Conservation (phyloP, 2,329 filamentous ascomycete species). For the Colletotrichum theobromicola region DNA sequence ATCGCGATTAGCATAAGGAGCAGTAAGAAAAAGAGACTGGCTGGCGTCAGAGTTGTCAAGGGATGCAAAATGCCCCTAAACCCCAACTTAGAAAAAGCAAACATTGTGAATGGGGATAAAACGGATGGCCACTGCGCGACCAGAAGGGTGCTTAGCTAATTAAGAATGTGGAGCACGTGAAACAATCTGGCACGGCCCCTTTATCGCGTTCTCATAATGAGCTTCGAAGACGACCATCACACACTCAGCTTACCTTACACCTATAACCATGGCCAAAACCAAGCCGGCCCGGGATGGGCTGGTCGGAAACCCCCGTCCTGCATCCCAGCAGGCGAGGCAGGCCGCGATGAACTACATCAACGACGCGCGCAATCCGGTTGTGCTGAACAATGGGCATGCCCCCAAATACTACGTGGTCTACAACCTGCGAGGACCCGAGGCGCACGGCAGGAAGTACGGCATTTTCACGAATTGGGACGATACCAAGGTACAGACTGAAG, state of each 20-base stretch:
- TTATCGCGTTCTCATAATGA: neutral
- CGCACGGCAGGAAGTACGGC: neutral
- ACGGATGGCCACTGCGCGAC: rapidly evolving
- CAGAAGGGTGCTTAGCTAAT: neutral
- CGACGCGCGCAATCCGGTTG: neutral
- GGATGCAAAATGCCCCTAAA: neutral
- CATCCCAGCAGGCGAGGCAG: neutral
- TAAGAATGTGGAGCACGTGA: rapidly evolving
- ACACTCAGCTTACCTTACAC: no score
- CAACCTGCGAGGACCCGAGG: neutral
- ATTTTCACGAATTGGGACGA: neutral
- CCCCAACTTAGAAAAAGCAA: neutral
- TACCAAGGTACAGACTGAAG: neutral
- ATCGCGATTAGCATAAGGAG: neutral
- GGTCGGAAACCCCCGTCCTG: neutral
- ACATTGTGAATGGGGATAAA: neutral
- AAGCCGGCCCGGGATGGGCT: neutral
- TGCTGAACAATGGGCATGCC: neutral
- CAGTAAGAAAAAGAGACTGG: no score
- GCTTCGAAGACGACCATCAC: neutral
- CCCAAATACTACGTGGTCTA: neutral
- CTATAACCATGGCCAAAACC: neutral
- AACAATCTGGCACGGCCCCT: neutral
- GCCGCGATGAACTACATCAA: neutral
- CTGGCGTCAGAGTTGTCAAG: neutral